These are phyloP conservation scores for Berberis thunbergii DNA, from an alignment of 164 flowering plant genomes.

Conservation along the genomic window DNA sequence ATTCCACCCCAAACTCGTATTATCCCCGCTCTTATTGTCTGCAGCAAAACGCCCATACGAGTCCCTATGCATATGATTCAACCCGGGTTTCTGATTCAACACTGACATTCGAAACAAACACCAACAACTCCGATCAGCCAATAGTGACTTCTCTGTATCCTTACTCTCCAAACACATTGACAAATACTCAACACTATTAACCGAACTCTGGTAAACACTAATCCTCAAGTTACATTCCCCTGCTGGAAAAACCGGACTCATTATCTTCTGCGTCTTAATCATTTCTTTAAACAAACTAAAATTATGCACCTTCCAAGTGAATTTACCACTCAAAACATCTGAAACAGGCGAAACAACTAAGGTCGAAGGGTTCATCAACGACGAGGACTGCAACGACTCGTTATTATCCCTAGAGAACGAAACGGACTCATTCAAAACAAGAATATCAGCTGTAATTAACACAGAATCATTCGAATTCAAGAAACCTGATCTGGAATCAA, in stretches of 20 bases:
- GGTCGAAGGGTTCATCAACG: background rate
- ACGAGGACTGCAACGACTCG: constrained; percentile 21
- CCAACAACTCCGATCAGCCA: constrained; percentile 87
- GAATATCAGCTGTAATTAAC: constrained; percentile 73
- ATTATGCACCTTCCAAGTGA: constrained; percentile 93
- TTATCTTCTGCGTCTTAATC: constrained; percentile 94
- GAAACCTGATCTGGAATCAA: constrained; percentile 62
- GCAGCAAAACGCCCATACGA: constrained; percentile 94
- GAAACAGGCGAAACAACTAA: constrained; percentile 19
- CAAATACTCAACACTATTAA: constrained; percentile 68
- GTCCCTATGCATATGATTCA: constrained; percentile 80
- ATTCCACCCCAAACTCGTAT: constrained; percentile 96
- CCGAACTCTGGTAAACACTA: constrained; percentile 88
- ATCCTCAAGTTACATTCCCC: constrained; percentile 90
- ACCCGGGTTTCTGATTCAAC: constrained; percentile 79
- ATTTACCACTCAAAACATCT: constrained; percentile 81
- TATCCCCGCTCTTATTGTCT: constrained; percentile 89
- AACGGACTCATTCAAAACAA: constrained; percentile 66
- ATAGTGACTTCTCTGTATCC: constrained; percentile 64
- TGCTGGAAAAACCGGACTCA: constrained; percentile 93
- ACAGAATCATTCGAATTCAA: constrained; percentile 39
- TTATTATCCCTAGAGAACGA: constrained; percentile 52
- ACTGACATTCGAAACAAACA: constrained; percentile 95
- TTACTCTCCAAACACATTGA: constrained; percentile 98
- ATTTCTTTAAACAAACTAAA: constrained; percentile 86